Conservation (phyloP, 2,329 filamentous ascomycete species). For the Venturia asperata region DNA sequence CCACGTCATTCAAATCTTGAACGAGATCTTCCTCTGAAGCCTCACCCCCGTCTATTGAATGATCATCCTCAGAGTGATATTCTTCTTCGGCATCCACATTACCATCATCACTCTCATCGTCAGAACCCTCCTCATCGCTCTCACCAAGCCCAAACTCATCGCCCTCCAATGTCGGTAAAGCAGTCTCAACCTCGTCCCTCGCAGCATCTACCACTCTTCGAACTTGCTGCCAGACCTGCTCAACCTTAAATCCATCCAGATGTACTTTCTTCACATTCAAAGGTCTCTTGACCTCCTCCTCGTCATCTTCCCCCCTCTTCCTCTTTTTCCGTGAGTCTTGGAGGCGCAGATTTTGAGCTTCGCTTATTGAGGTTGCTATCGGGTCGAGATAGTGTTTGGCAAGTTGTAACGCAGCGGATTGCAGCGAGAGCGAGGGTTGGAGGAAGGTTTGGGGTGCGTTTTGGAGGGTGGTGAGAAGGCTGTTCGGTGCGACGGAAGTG, state of each 20-base stretch:
- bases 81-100: constrained; percentile 20
- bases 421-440: constrained; percentile 60
- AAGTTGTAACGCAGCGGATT: constrained; percentile 62
- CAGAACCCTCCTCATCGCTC: constrained; percentile 19
- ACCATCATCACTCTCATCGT: constrained; percentile 21
- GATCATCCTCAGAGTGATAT: constrained; percentile 30
- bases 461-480: constrained; percentile 38
- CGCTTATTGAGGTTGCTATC: constrained; percentile 65
- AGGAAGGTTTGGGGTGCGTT: constrained; percentile 66
- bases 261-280: constrained; percentile 78
- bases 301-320: constrained; percentile 53
- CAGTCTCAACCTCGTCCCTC: constrained; percentile 45
- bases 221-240: constrained; percentile 92
- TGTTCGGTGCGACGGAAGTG: constrained; percentile 28
- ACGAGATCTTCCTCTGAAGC: constrained; percentile 30
- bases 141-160: constrained; percentile 19
- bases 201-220: constrained; percentile 69
- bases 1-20: constrained; percentile 25
- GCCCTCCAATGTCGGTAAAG: constrained; percentile 28
- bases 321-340: constrained; percentile 66
- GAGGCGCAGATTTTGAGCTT: constrained; percentile 62
- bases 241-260: constrained; percentile 75
- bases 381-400: constrained; percentile 76
- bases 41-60: constrained; percentile 27
- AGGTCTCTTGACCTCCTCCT: constrained; percentile 29